A percentile compares a stretch with the other conserved stretches of the same genome.
Conservation (phyloP, 1,284 basidiomycete genomes). For the Cystobasidium pallidum region DNA sequence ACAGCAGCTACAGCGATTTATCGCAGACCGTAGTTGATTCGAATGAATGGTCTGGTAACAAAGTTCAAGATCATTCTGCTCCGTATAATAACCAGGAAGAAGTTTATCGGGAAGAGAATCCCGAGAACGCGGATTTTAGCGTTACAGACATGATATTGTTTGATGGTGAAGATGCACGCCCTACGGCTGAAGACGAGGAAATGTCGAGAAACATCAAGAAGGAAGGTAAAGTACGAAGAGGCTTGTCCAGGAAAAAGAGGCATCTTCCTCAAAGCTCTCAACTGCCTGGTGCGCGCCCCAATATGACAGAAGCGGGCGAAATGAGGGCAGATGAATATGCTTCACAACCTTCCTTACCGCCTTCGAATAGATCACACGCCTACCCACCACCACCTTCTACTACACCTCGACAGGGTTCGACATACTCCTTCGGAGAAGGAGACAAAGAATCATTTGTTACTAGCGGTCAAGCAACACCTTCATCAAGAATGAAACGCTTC, state of each 20-base stretch:
- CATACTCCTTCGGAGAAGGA: constrained; percentile 37
- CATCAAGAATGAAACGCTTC: constrained; percentile 6
- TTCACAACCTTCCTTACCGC: neutral
- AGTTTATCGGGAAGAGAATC: neutral
- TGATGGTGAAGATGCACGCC: constrained; percentile 72
- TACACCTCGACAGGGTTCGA: constrained; percentile 19
- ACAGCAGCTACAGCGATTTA: constrained; percentile 46
- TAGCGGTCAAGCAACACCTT: constrained; percentile 18
- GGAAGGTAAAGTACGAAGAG: constrained; percentile 70
- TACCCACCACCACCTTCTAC: constrained; percentile 18
- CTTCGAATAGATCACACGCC: constrained; percentile 16
- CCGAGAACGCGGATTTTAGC: constrained; percentile 26
- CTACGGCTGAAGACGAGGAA: constrained; percentile 64
- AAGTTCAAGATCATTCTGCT: neutral
- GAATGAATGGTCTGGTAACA: constrained; percentile 41
- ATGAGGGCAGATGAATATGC: constrained; percentile 18
- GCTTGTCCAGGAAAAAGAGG: constrained; percentile 60
- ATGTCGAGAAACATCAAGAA: constrained; percentile 67
- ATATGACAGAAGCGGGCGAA: neutral
- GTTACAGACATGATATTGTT: constrained; percentile 65
- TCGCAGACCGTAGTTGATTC: constrained; percentile 37
- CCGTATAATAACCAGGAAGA: too few species aligned
- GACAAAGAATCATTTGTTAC: constrained; percentile 35
- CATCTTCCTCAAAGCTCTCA: neutral
- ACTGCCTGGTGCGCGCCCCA: neutral